Conservation (phyloP, 129 eudicot species). For the Rutidosis leptorrhynchoides region DNA sequence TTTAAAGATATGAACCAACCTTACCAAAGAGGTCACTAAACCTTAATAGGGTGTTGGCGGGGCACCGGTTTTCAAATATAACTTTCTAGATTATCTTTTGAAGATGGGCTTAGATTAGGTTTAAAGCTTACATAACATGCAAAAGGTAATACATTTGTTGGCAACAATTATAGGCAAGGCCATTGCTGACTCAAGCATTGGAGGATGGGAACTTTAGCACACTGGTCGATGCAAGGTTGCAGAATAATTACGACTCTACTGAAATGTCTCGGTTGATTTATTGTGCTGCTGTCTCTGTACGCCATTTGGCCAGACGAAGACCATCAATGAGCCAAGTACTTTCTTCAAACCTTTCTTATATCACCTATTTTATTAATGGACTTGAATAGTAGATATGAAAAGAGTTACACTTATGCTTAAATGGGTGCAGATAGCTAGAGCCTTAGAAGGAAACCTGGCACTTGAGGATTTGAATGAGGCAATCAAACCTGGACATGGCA, state of each 20-base stretch:
- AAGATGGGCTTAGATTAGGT: not conserved
- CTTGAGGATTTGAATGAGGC: constrained; percentile 55
- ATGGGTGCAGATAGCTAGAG: constrained; percentile 51
- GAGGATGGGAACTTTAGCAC: constrained; percentile 47
- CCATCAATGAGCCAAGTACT: constrained; percentile 80
- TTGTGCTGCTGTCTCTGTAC: constrained; percentile 84
- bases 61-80: not conserved
- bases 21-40: not conserved
- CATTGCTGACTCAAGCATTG: constrained; percentile 67
- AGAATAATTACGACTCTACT: constrained; percentile 40
- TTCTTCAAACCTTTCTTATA: not conserved
- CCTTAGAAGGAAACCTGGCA: constrained; percentile 68
- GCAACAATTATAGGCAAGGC: constrained; percentile 62
- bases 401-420: not conserved
- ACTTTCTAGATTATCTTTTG: not conserved
- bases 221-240: constrained; percentile 57
- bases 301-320: constrained; percentile 72
- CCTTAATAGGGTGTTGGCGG: constrained; percentile 12
- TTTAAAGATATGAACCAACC: not conserved
- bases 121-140: constrained; percentile 9
- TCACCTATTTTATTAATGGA: constrained; percentile 5
- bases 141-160: constrained; percentile 16
- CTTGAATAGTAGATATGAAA: not conserved
- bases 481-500: constrained; percentile 39
- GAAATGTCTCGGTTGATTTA: constrained; percentile 82